Evolutionary conservation across 768 basidiomycete genomes (phyloP).

Genomic region (Tulasnella sp.): DNA sequence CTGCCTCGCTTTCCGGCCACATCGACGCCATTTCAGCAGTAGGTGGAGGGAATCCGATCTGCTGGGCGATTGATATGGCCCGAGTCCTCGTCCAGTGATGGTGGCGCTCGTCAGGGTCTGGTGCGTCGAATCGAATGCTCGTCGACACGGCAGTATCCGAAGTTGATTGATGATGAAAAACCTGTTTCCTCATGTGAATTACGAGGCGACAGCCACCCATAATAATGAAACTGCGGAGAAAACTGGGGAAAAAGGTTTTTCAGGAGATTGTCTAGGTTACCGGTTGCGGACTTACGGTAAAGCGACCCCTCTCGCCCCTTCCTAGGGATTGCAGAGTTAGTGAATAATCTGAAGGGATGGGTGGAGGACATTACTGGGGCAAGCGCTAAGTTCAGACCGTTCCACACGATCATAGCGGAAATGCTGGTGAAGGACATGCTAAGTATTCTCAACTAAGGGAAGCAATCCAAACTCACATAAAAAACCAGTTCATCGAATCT

Average conservation of each 20-base stretch:
- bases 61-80: neutral
- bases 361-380: neutral
- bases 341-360: neutral
- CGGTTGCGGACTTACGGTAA: constrained; percentile 9
- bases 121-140: neutral
- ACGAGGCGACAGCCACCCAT: constrained; percentile 29
- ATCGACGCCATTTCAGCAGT: neutral
- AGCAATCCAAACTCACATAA: constrained; percentile 16
- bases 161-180: neutral
- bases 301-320: neutral
- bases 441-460: neutral
- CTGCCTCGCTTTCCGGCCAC: neutral
- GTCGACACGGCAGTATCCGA: neutral
- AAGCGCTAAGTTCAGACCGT: neutral
- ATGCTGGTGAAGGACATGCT: neutral
- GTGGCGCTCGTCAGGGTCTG: neutral
- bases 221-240: constrained; percentile 16
- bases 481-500: constrained; percentile 31
- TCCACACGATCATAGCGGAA: constrained; percentile 9
- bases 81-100: neutral
- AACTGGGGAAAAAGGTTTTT: neutral
- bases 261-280: neutral
- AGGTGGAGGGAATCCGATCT: constrained; percentile 12
- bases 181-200: constrained; percentile 21
- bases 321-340: neutral